These are phyloP conservation scores for Coniella lustricola DNA, from an alignment of 2,329 filamentous ascomycete species.

Conservation along the genomic window DNA sequence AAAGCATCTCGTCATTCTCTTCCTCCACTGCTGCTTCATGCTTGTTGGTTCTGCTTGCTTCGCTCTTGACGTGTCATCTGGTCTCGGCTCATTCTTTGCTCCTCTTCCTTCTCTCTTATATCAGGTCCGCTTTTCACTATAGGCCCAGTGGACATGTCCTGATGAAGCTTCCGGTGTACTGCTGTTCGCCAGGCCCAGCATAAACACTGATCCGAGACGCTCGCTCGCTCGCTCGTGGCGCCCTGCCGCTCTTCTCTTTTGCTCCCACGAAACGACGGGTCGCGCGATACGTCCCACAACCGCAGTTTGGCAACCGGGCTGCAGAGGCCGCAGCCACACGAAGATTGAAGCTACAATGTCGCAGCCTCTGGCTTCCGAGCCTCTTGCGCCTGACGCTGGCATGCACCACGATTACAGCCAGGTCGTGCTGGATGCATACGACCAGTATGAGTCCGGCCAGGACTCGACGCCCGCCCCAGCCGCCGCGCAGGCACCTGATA, in stretches of 20 bases:
- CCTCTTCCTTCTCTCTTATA: no score
- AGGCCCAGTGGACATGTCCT: no score
- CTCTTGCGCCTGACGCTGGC: constrained; percentile 9
- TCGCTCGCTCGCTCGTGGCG: no score
- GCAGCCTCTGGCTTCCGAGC: constrained; percentile 6
- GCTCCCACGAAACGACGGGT: not conserved
- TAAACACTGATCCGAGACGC: not conserved
- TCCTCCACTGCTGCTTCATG: not conserved
- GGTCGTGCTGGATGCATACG: constrained; percentile 10
- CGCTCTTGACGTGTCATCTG: not conserved
- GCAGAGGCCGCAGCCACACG: not conserved
- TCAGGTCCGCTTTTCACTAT: no score
- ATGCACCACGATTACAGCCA: constrained; percentile 9
- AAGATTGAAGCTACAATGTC: constrained; percentile 4
- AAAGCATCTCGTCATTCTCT: no score
- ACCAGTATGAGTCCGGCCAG: constrained; percentile 15
- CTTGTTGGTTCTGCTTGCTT: not conserved
- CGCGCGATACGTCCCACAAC: not conserved
- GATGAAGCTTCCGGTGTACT: no score
- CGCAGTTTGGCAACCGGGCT: not conserved
- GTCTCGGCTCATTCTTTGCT: no score
- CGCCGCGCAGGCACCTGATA: constrained; percentile 15
- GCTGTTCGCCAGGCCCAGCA: no score
- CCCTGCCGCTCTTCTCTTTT: not conserved
- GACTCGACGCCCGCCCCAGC: constrained; percentile 7